phyloP scores from a whole-genome alignment of 2,329 filamentous ascomycete species.

The Ophiostoma tasmaniense region DNA sequence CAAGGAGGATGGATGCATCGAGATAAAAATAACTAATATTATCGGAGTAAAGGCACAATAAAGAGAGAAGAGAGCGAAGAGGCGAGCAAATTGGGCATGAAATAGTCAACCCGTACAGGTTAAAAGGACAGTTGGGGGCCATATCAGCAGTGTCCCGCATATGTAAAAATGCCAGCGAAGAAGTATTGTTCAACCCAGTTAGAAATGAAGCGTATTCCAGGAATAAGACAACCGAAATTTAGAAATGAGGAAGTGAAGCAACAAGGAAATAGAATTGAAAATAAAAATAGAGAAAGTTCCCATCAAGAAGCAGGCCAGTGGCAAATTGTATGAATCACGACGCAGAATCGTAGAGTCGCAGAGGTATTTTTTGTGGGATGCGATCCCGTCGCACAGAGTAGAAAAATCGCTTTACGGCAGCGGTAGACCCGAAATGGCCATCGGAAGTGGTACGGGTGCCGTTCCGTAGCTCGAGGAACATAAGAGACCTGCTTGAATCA shows the following conservation, averaged over 20 bases:
- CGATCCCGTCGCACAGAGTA: neutral
- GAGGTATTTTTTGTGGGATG: neutral
- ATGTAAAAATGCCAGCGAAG: slow-evolving; percentile 3
- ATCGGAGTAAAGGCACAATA: neutral
- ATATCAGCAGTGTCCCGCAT: neutral
- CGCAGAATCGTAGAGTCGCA: neutral
- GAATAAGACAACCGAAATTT: neutral
- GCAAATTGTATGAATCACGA: neutral
- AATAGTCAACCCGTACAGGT: neutral
- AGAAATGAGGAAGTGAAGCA: neutral
- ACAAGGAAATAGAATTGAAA: neutral
- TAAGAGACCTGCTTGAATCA: too few relatives aligned
- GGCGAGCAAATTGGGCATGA: neutral
- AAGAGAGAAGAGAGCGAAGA: neutral
- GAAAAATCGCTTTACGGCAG: neutral
- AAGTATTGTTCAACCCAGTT: neutral
- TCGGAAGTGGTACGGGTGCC: neutral
- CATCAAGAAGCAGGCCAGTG: neutral
- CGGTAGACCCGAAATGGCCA: neutral
- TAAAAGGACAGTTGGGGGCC: neutral
- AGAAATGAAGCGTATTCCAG: neutral
- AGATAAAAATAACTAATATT: neutral
- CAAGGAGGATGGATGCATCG: neutral
- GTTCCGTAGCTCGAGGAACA: neutral
- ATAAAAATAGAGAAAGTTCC: neutral